Conservation (phyloP, 1,284 basidiomycete genomes). For the Trametes polyzona region DNA sequence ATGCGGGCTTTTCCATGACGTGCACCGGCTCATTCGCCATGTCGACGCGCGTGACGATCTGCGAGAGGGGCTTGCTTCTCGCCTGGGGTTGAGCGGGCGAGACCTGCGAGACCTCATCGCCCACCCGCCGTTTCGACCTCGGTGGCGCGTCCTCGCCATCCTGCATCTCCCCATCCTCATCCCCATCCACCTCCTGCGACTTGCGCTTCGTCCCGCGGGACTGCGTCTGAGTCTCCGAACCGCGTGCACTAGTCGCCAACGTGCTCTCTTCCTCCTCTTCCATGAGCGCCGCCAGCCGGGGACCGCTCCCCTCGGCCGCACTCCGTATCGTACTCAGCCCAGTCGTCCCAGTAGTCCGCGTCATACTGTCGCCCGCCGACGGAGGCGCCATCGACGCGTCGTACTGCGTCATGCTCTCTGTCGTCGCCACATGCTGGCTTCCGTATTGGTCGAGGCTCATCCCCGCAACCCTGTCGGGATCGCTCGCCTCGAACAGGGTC, state of each 20-base stretch:
- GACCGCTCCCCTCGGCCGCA: neutral
- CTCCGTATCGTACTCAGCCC: neutral
- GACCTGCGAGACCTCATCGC: conserved; percentile 34
- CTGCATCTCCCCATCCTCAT: conserved; percentile 45
- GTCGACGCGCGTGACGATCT: conserved; percentile 33
- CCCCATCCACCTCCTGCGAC: conserved; percentile 13
- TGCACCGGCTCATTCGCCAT: conserved; percentile 40
- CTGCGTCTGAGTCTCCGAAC: conserved; percentile 22
- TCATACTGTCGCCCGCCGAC: neutral
- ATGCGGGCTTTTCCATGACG: conserved; percentile 13
- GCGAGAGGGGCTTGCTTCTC: conserved; percentile 19
- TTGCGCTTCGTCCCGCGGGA: conserved; percentile 41
- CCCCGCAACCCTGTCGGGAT: conserved; percentile 48
- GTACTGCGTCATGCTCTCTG: conserved; percentile 43
- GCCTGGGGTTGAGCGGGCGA: neutral
- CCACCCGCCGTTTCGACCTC: conserved; percentile 45
- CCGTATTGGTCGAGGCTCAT: conserved; percentile 28
- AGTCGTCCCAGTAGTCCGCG: conserved; percentile 26
- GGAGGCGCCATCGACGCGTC: conserved; percentile 13
- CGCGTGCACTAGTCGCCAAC: conserved; percentile 15
- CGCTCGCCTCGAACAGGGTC: conserved; percentile 67
- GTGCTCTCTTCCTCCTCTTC: conserved; percentile 29
- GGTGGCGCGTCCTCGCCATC: conserved; percentile 30
- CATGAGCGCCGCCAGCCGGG: conserved; percentile 12
- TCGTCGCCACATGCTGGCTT: conserved; percentile 23